phyloP scores from a whole-genome alignment of 768 basidiomycete genomes.

The Boletus speciosus region DNA sequence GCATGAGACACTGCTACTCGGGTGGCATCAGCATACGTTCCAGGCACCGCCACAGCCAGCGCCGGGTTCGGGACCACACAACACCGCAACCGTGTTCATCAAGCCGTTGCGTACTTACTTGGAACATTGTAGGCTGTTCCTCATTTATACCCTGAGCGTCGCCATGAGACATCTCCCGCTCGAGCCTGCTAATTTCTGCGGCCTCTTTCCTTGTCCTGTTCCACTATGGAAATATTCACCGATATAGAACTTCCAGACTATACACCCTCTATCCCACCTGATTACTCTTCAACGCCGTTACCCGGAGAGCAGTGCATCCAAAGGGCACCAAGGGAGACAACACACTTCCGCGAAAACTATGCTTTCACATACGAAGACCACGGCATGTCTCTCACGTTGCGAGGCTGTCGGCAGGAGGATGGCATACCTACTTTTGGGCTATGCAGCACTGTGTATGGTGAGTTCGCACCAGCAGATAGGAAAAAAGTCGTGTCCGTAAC shows the following conservation, averaged over 20 bases:
- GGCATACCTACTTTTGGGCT: slow-evolving; percentile 30
- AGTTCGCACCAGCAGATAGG: slow-evolving; percentile 27
- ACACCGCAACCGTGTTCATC: slow-evolving; percentile 13
- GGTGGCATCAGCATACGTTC: slow-evolving; percentile 4
- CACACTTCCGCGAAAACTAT: slow-evolving; percentile 12
- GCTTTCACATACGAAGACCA: slow-evolving; percentile 31
- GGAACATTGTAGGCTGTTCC: slow-evolving; percentile 8
- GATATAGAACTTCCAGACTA: slow-evolving; percentile 44
- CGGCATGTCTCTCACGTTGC: slow-evolving; percentile 29
- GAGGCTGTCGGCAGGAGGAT: slow-evolving; percentile 30
- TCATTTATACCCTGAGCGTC: slow-evolving; percentile 19
- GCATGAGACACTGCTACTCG: slow-evolving; percentile 1
- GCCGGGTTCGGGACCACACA: slow-evolving; percentile 14
- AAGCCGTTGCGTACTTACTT: background rate
- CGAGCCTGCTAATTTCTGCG: background rate
- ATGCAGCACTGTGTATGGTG: slow-evolving; percentile 28
- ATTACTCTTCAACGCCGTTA: slow-evolving; percentile 54
- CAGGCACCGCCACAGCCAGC: slow-evolving; percentile 14
- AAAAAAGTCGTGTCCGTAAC: slow-evolving; percentile 24
- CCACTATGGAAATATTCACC: slow-evolving; percentile 13
- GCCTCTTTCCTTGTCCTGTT: background rate
- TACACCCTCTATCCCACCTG: slow-evolving; percentile 51
- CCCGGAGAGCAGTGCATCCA: slow-evolving; percentile 53
- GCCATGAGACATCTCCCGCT: background rate
- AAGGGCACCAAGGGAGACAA: slow-evolving; percentile 35